A percentile compares a stretch with the other conserved stretches of the same genome.
Evolutionary conservation across 768 basidiomycete species (phyloP).

Genomic region (Dioszegia crocea): DNA sequence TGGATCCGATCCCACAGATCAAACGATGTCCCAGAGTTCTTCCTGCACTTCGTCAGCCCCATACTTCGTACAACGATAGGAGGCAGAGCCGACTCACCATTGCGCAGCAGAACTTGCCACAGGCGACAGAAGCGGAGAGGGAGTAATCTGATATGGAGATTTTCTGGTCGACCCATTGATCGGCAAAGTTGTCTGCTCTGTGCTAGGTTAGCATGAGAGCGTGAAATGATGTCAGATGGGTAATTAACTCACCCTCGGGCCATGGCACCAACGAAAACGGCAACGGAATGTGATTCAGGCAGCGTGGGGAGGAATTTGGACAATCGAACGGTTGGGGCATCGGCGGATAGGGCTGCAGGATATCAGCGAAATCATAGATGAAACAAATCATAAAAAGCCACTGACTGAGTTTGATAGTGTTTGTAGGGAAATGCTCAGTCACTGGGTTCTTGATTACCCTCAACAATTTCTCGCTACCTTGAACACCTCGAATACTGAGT

Average conservation of each 20-base stretch:
- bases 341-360: slow-evolving; percentile 75
- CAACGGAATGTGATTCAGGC: slow-evolving; percentile 80
- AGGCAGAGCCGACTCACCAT: slow-evolving; percentile 33
- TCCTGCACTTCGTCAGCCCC: slow-evolving; percentile 69
- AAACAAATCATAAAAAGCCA: slow-evolving; percentile 19
- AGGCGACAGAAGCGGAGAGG: slow-evolving; percentile 82
- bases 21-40: slow-evolving; percentile 87
- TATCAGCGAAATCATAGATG: neutral
- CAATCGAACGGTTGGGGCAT: slow-evolving; percentile 73
- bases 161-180: slow-evolving; percentile 90
- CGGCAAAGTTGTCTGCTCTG: slow-evolving; percentile 87
- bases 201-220: neutral
- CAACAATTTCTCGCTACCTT: slow-evolving; percentile 91
- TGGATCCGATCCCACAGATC: no score
- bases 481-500: slow-evolving; percentile 89
- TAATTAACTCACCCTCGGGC: slow-evolving; percentile 63
- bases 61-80: neutral
- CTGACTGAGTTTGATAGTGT: slow-evolving; percentile 92
- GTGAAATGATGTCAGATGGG: neutral
- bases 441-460: slow-evolving; percentile 99
- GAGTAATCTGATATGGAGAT: slow-evolving; percentile 93
- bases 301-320: slow-evolving; percentile 79
- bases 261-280: slow-evolving; percentile 98
- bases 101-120: slow-evolving; percentile 74
- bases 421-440: slow-evolving; percentile 85